Base-by-base conservation (phyloP, 1,284 basidiomycete species). In the Trametes polyzona region DNA sequence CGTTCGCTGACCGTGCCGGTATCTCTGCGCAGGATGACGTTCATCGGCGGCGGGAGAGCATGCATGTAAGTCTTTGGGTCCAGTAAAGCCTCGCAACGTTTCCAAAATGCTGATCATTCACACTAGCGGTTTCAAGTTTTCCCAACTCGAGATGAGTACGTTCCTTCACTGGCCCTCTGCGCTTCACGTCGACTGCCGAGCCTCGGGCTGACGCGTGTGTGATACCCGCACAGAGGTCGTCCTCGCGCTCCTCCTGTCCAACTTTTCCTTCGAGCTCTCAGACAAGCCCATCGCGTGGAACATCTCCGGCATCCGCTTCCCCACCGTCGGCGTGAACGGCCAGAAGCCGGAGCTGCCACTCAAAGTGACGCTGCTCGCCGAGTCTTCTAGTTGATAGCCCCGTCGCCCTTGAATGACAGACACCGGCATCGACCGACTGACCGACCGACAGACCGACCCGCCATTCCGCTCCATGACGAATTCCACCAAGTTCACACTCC, bases 11-110 rank as follows among this genome's bases (percentile, higher is more conserved):
- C 23, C 11, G 26, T 23, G 17, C 39, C 30, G 19, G 32, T 52
- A n/a, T n/a, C n/a, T n/a, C n/a, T n/a, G n/a, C n/a, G 27, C 47
- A 72, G 70, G 52, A 67, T 71, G 65, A 71, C 70, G 17, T 71
- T 72, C 60, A 63, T 69, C 47, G 69, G 69, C 32, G 71, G 71
- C 14, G 63, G 64, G 33, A 58, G 69, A 21, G 59, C 67, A 7
- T 72, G 71, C 67, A 71, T 72, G 70, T 71, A 50, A 53, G 69
- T 64, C 36, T 23, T 37, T 19, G 10, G 10, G 9, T 30, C 11
- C 37, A 10, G 24, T 33, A n/a, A n/a, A n/a, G n/a, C n/a, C n/a
- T n/a, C n/a, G n/a, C n/a, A n/a, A n/a, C n/a, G n/a, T n/a, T n/a
- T n/a, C n/a, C n/a, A 11, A 23, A 29, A 14, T 42, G 27, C 40